Evolutionary conservation across 805 yeast genomes (phyloP), one percentile per base, ranked within the genome.

Genomic region (Blastobotrys terrestris): DNA sequence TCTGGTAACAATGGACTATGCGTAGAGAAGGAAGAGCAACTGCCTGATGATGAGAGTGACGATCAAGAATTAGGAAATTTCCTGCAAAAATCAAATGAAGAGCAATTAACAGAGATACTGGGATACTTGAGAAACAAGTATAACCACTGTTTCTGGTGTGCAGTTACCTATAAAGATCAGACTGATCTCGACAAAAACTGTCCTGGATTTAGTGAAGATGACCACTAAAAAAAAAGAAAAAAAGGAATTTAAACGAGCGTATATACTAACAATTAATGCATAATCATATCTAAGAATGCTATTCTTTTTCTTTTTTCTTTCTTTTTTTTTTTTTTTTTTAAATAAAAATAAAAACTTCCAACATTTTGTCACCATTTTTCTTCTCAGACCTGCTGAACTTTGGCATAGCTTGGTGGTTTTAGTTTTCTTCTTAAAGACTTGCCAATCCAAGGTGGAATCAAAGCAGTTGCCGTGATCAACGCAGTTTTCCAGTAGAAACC

Each of bases 341-440:
- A 42, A 22, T 42, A 19, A 19, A 15, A 42, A 8, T 42, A 39
- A 11, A 39, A 11, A 39, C 14, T 39, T 5, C 5, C 4, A 3
- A 3, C 14, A 39, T 39, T 4, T 5, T 35, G 39, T 14, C 14
- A 11, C 39, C 16, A 13, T 4, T 8, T n/a, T 8, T 8, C 21
- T 18, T 31, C 2, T 48, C 54, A 83, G 52, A 78, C 84, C 55
- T 87, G 94, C 67, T 91, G 98, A 43, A 94, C 98, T 68, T 94
- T 94, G 6, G 97, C 97, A 67, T 94, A 94, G 64, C 88, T 89
- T 31, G 99, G 99, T 2, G 99, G 98, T 60, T 90, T 80, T 53
- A 94, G 68, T 56, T 75, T 81, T 57, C 96, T 77, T 63, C 84
- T 82, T 15, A 92, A 72, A 2, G 86, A 75, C 67, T 87, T 87